Evolutionary conservation across 768 basidiomycete species (phyloP).

Genomic region (Krasilnikovozyma curviuscula): DNA sequence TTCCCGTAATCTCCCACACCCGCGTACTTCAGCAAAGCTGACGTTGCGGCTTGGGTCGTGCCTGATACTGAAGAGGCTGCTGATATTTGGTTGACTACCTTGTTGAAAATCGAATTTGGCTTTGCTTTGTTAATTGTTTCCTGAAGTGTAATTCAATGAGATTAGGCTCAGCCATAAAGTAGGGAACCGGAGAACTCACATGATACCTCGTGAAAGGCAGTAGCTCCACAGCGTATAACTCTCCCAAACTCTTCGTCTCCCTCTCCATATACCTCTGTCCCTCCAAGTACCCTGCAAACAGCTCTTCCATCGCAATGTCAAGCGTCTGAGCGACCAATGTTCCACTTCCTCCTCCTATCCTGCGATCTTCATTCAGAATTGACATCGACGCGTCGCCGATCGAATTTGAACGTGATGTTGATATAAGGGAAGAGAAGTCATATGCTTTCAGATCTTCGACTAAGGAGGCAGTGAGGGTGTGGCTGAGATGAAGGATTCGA

Average conservation of each 20-base stretch:
- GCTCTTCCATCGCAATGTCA: slow-evolving; percentile 88
- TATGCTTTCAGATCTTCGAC: slow-evolving; percentile 84
- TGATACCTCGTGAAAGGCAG: slow-evolving; percentile 69
- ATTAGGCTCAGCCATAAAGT: slow-evolving; percentile 24
- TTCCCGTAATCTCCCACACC: slow-evolving; percentile 34
- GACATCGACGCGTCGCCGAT: neutral
- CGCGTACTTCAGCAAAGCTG: slow-evolving; percentile 68
- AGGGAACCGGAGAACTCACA: slow-evolving; percentile 33
- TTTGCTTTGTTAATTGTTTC: slow-evolving; percentile 38
- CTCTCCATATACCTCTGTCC: slow-evolving; percentile 77
- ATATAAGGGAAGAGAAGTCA: slow-evolving; percentile 44
- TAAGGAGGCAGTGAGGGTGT: slow-evolving; percentile 51
- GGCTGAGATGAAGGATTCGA: slow-evolving; percentile 72
- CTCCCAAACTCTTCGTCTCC: slow-evolving; percentile 63
- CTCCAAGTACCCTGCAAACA: slow-evolving; percentile 85
- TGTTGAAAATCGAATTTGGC: slow-evolving; percentile 50
- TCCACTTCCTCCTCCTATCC: neutral
- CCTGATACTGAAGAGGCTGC: slow-evolving; percentile 38
- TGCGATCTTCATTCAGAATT: neutral
- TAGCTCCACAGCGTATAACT: slow-evolving; percentile 56
- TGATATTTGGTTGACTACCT: slow-evolving; percentile 74
- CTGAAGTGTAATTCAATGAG: slow-evolving; percentile 37
- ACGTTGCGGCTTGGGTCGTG: slow-evolving; percentile 59
- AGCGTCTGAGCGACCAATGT: slow-evolving; percentile 37
- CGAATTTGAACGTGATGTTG: neutral